These are phyloP conservation scores for Pseudogymnoascus sp. DNA, from an alignment of 2,329 filamentous ascomycete genomes.

Conservation along the genomic window DNA sequence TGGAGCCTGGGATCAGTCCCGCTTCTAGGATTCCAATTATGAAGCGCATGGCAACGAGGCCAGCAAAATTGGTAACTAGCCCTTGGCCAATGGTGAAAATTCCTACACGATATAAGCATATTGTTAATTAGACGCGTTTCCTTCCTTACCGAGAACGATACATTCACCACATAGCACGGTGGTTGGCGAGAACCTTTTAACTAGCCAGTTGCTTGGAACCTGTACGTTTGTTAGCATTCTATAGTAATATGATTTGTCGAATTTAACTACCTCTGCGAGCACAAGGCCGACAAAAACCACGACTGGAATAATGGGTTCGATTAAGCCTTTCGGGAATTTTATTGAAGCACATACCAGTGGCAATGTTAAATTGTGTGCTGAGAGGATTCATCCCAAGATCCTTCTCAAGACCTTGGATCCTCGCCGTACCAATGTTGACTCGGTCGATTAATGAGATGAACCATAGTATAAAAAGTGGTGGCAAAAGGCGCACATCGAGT, in stretches of 20 bases:
- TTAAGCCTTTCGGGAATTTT: background rate
- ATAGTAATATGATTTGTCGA: background rate
- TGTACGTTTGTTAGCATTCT: background rate
- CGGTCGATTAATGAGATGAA: conserved; percentile 62
- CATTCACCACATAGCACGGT: conserved; percentile 8
- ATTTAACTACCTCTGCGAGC: conserved; percentile 3
- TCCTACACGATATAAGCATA: background rate
- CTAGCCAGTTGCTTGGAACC: conserved; percentile 10
- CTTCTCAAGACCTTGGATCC: conserved; percentile 35
- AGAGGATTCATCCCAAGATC: conserved; percentile 30
- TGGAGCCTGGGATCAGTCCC: conserved; percentile 28
- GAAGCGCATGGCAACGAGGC: conserved; percentile 31
- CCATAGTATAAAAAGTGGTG: conserved; percentile 52
- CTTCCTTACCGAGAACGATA: conserved; percentile 8
- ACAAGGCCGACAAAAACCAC: conserved; percentile 7
- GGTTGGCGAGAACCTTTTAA: conserved; percentile 6
- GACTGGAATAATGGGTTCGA: background rate
- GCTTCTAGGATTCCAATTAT: conserved; percentile 30
- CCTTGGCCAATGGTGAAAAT: background rate
- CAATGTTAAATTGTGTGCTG: conserved; percentile 10
- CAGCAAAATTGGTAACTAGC: conserved; percentile 21
- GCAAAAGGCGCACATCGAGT: background rate
- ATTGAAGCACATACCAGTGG: background rate
- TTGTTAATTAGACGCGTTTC: background rate
- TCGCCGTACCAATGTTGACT: conserved; percentile 69